These are phyloP conservation scores for Trichoderma koningiopsis DNA, from an alignment of 2,329 filamentous ascomycete species.

Conservation along the genomic window DNA sequence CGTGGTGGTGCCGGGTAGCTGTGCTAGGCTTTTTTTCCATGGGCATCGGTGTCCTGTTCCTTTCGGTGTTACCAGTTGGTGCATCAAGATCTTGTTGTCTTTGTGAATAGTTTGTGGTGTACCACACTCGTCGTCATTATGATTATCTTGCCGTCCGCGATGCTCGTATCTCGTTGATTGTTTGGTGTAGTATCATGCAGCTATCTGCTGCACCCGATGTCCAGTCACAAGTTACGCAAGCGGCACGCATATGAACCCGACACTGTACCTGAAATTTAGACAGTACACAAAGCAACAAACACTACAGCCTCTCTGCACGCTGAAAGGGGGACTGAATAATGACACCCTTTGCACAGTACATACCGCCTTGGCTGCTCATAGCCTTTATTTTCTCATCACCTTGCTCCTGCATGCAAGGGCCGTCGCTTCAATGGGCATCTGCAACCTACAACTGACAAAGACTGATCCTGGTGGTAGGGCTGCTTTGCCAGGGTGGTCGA, in stretches of 20 bases:
- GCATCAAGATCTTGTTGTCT: slow-evolving; percentile 21
- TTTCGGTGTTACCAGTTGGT: slow-evolving; percentile 5
- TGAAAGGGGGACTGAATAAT: neutral
- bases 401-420: slow-evolving; percentile 13
- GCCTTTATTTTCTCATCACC: slow-evolving; percentile 8
- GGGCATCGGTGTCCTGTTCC: slow-evolving; percentile 2
- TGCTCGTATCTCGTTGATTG: slow-evolving; percentile 16
- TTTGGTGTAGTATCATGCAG: slow-evolving; percentile 1
- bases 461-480: slow-evolving; percentile 19
- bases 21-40: neutral
- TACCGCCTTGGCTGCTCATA: neutral
- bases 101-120: slow-evolving; percentile 5
- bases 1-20: slow-evolving; percentile 23
- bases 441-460: slow-evolving; percentile 5
- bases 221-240: neutral
- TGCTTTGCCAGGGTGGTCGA: slow-evolving; percentile 15
- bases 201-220: neutral
- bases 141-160: neutral
- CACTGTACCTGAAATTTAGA: neutral
- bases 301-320: neutral
- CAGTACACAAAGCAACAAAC: neutral
- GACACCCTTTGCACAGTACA: neutral
- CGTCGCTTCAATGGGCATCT: neutral
- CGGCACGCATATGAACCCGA: neutral
- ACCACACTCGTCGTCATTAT: slow-evolving; percentile 16